Conservation (phyloP, 345 rosid species). For the Stellera chamaejasme region DNA sequence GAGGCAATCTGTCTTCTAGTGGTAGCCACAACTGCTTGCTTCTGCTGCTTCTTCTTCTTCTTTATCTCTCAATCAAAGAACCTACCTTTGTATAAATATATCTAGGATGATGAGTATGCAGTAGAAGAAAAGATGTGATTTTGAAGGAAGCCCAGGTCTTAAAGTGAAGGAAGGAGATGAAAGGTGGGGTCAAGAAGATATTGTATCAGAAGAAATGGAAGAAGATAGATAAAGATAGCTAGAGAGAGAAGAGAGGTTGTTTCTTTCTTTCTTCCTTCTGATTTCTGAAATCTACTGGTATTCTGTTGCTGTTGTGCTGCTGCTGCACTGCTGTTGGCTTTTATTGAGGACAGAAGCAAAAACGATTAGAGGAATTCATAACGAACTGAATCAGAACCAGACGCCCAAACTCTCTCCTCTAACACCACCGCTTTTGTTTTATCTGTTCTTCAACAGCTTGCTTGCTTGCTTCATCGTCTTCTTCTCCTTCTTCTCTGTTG, state of each 20-base stretch:
- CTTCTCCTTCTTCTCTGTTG: neutral
- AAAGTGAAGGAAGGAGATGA: too few species aligned
- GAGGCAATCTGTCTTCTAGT: conserved; percentile 65
- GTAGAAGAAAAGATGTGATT: too few species aligned
- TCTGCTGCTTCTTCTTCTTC: neutral
- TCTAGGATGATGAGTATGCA: neutral
- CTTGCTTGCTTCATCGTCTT: conserved; percentile 5
- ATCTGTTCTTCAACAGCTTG: neutral
- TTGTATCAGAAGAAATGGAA: neutral
- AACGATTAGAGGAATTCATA: neutral
- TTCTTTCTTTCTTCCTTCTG: conserved; percentile 1
- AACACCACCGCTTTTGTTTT: neutral
- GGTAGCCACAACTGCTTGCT: conserved; percentile 76
- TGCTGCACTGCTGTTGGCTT: conserved; percentile 28
- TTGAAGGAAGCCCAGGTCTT: too few species aligned
- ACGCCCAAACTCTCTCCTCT: conserved; percentile 1
- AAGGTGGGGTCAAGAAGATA: too few species aligned
- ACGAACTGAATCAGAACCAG: neutral
- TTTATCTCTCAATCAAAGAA: neutral
- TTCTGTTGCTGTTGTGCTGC: conserved; percentile 14
- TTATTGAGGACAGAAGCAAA: conserved; percentile 1
- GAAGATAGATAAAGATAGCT: neutral
- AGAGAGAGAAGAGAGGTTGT: neutral
- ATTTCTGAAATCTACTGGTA: conserved; percentile 17
- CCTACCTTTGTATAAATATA: neutral